Percentiles rank a stretch among this genome's conserved stretches.
phyloP scores from a whole-genome alignment of 805 yeast genomes.

The Lipomyces japonicus region DNA sequence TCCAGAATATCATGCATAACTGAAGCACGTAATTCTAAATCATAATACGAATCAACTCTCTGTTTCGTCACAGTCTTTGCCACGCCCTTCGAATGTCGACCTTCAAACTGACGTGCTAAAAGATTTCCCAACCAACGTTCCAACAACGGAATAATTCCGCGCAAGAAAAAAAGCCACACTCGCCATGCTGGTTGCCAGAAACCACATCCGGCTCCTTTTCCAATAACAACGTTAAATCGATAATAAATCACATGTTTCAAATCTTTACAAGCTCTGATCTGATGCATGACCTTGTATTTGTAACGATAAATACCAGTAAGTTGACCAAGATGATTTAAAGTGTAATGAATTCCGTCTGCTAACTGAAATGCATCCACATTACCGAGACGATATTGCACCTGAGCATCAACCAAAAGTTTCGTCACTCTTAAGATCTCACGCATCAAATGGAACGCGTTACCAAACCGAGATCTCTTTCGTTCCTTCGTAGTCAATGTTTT shows the following conservation, averaged over 20 bases:
- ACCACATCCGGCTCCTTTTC: constrained; percentile 98
- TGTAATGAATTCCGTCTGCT: constrained; percentile 91
- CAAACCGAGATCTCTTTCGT: constrained; percentile 91
- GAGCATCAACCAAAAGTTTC: constrained; percentile 87
- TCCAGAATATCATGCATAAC: constrained; percentile 95
- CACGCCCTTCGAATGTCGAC: constrained; percentile 84
- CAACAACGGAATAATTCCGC: constrained; percentile 86
- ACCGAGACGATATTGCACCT: constrained; percentile 85
- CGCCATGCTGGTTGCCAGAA: constrained; percentile 99
- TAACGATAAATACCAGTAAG: constrained; percentile 94
- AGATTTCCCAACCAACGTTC: constrained; percentile 95
- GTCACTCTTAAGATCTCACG: constrained; percentile 83
- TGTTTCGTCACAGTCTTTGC: constrained; percentile 95
- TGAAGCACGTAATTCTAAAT: constrained; percentile 85
- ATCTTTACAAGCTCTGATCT: constrained; percentile 92
- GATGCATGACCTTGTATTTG: constrained; percentile 98
- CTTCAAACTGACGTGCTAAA: constrained; percentile 90
- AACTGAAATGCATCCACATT: constrained; percentile 88
- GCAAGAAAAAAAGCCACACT: constrained; percentile 85
- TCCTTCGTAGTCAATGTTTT: constrained; percentile 95
- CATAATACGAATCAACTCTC: constrained; percentile 91
- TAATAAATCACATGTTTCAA: constrained; percentile 87
- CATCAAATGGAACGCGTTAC: constrained; percentile 90
- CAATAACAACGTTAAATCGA: constrained; percentile 77
- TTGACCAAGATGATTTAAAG: constrained; percentile 90